Evolutionary conservation across 202 grass and related monocot species (phyloP), one percentile per base, ranked within the genome.

Genomic region (Schoenoplectus tabernaemontani): DNA sequence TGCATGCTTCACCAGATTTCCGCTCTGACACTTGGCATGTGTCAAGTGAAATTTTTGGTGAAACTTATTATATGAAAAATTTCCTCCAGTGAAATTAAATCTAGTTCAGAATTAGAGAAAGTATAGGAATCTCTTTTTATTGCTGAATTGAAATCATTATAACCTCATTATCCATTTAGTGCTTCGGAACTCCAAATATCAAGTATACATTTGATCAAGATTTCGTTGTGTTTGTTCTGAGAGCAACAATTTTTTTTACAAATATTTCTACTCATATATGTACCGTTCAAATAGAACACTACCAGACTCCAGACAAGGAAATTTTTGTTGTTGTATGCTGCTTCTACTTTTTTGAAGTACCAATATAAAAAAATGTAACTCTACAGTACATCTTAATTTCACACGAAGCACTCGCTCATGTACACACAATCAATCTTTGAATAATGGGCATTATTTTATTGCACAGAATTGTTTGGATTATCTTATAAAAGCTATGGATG

Each of bases 1-100:
- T 74, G 70, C 70, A 74, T 74, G 70, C 5, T 74, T 15, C 16
- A 74, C 70, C 70, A 74, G 28, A 74, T 34, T 74, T 74, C 7
- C 6, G 70, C 46, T 53, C 26, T 74, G 70, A 5, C 24, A 74
- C 70, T 73, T 73, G 70, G 26, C 46, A 74, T 74, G 70, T 32
- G 2, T 33, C 42, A 72, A 53, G 46, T 34, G 70, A 28, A 74
- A 74, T 9, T 53, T 72, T 51, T 23, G 26, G 46, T 53, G 30
- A 10, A 74, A 53, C 13, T 74, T 74, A 34, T 11, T 51, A 73
- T 6, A 44, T 16, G 12, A 3, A 46, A 28, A 30, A 33, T 73
- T 34, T 74, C 7, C 15, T 53, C 12, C 44, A 54, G 15, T 74
- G 16, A 54, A 53, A 19, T 24, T 4, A 48, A 50, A 68, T 68